Conservation (phyloP, 1,284 basidiomycete genomes). For the Moesziomyces globuligerus region DNA sequence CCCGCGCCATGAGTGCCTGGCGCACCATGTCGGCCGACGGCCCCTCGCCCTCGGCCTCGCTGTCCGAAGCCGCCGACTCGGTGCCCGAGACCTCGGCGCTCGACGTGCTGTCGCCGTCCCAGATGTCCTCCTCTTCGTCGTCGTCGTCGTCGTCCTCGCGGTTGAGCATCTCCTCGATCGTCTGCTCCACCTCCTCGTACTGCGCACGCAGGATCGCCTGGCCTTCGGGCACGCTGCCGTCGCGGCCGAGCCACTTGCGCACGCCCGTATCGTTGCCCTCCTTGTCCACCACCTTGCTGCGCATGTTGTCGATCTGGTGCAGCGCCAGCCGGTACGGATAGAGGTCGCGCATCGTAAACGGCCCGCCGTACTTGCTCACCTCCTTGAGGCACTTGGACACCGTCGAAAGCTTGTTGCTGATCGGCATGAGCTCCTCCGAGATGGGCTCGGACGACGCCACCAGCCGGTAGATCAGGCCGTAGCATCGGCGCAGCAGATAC, state of each 20-base stretch:
- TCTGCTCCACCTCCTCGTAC: slow-evolving; percentile 93
- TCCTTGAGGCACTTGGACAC: slow-evolving; percentile 88
- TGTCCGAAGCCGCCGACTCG: slow-evolving; percentile 36
- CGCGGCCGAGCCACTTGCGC: slow-evolving; percentile 69
- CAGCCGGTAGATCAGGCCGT: slow-evolving; percentile 92
- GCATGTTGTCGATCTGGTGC: slow-evolving; percentile 92
- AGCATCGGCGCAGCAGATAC: slow-evolving; percentile 91
- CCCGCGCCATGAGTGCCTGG: slow-evolving; percentile 38
- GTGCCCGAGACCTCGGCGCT: slow-evolving; percentile 37
- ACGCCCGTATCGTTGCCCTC: slow-evolving; percentile 68
- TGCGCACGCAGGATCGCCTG: slow-evolving; percentile 97
- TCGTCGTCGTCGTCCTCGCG: slow-evolving; percentile 65
- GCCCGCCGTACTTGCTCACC: slow-evolving; percentile 94
- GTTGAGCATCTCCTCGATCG: slow-evolving; percentile 74
- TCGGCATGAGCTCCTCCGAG: slow-evolving; percentile 96
- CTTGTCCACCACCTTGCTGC: slow-evolving; percentile 86
- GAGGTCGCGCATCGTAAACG: slow-evolving; percentile 91
- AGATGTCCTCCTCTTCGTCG: slow-evolving; percentile 56
- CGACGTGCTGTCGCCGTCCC: slow-evolving; percentile 41
- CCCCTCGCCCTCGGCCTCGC: slow-evolving; percentile 34
- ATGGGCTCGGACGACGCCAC: slow-evolving; percentile 98
- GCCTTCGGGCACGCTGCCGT: slow-evolving; percentile 89
- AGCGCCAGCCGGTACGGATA: slow-evolving; percentile 97
- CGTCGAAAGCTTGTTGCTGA: slow-evolving; percentile 74
- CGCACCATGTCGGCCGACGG: slow-evolving; percentile 43